Evolutionary conservation across 2,329 filamentous ascomycete species (phyloP), one percentile per base, ranked within the genome.

Genomic region (Zymoseptoria pseudotritici): DNA sequence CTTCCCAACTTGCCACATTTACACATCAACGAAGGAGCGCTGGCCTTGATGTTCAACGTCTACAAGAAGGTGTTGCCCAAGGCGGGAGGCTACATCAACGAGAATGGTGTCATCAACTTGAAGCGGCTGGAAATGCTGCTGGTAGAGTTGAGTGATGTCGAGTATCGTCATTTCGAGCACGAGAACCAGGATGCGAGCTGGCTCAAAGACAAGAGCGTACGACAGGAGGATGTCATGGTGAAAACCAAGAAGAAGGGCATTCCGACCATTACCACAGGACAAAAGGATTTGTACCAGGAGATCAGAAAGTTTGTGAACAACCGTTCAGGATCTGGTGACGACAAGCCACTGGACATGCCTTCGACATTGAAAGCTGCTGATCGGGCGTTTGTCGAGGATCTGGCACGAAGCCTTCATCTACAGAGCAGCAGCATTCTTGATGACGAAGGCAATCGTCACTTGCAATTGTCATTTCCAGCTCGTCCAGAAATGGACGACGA

Each of bases 1-100:
- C 83, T 99, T 74, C 94, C 94, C 2, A 97, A 99, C 76, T 81
- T 99, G 60, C 95, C 95, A 4, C 90, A 95, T 71, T 78, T 99
- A 65, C 94, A 99, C 76, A 99, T 99, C 76, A 99, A 99, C 75
- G 95, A 99, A 76, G 95, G 94, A 65, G 94, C 95, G 21, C 79
- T 99, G 75, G 90, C 93, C 22, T 87, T 94, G 72, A 99, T 99
- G 94, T 99, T 99, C 75, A 88, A 89, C 71, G 86, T 96, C 61
- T 99, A 99, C 81, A 97, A 97, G 76, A 83, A 88, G 54, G 86
- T 96, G 46, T 79, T 99, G 61, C 92, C 92, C 7, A 86, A 88
- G 71, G 88, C 91, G 69, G 89, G 90, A 59, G 94, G 94, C 4
- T 99, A 97, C 74, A 93, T 99, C 76, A 99, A 99, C 75, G 91